Evolutionary conservation across 345 rosid species (phyloP).

Genomic region (Geranium brycei): DNA sequence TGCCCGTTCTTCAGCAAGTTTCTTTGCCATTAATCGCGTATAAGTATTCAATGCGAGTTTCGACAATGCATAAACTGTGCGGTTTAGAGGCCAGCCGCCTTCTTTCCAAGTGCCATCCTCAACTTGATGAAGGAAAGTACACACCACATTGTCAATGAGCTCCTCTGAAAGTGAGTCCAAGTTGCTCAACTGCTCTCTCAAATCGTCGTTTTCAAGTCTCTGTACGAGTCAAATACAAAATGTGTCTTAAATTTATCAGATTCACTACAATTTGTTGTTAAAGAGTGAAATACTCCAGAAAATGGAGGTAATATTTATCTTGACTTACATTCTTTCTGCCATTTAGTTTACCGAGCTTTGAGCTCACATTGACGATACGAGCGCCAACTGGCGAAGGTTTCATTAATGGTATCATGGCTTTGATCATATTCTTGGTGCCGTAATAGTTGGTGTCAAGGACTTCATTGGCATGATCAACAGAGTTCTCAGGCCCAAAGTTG

Average conservation of each 20-base stretch:
- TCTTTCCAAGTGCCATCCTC: slow-evolving; percentile 64
- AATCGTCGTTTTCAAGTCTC: slow-evolving; percentile 48
- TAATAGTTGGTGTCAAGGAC: slow-evolving; percentile 64
- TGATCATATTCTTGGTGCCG: slow-evolving; percentile 67
- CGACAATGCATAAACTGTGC: slow-evolving; percentile 75
- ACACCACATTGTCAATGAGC: slow-evolving; percentile 38
- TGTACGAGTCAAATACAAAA: slow-evolving; percentile 14
- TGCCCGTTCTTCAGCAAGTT: slow-evolving; percentile 35
- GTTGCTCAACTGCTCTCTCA: slow-evolving; percentile 46
- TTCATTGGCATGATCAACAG: slow-evolving; percentile 50
- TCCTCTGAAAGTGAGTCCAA: slow-evolving; percentile 58
- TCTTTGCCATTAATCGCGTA: slow-evolving; percentile 57
- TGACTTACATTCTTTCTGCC: slow-evolving; percentile 72
- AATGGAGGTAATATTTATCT: not conserved
- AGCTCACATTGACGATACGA: slow-evolving; percentile 81
- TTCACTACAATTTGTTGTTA: not conserved
- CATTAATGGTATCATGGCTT: slow-evolving; percentile 78
- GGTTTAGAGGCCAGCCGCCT: slow-evolving; percentile 81
- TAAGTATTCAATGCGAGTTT: slow-evolving; percentile 79
- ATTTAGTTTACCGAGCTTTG: slow-evolving; percentile 65
- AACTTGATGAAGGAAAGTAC: slow-evolving; percentile 61
- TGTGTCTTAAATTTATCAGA: not conserved
- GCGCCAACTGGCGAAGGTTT: slow-evolving; percentile 55
- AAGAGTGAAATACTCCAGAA: not conserved
- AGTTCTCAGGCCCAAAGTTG: slow-evolving; percentile 63